Percentiles rank a stretch among this genome's conserved stretches.
Conservation (phyloP, 495 filamentous ascomycete genomes). For the Penicillium cataractarum region DNA sequence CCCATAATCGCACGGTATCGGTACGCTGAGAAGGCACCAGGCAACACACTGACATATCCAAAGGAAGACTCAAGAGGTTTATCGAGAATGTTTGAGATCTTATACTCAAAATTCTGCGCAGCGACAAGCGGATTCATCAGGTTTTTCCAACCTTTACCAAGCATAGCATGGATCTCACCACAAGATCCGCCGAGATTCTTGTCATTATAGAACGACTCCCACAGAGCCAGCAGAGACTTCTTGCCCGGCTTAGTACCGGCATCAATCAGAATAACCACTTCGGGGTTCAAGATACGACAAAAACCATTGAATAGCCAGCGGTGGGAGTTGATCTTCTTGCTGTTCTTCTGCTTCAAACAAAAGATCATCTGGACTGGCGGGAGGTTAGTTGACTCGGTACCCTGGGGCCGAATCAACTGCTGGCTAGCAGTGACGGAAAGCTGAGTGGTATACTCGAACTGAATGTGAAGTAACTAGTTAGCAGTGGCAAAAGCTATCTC, state of each 20-base stretch:
- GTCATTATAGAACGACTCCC: constrained; percentile 99
- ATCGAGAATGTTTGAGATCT: constrained; percentile 97
- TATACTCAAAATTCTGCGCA: constrained; percentile 98
- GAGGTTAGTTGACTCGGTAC: constrained; percentile 78
- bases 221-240: constrained; percentile 88
- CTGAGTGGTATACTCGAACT: constrained; percentile 99
- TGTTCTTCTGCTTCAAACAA: constrained; percentile 98
- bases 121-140: constrained; percentile 93
- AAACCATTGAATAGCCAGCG: constrained; percentile 98
- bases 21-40: constrained; percentile 98
- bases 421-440: constrained; percentile 95
- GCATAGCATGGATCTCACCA: constrained; percentile 98
- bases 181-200: constrained; percentile 96
- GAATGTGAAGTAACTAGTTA: not conserved
- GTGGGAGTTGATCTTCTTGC: constrained; percentile 99
- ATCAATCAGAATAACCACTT: constrained; percentile 94
- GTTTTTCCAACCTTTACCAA: constrained; percentile 87
- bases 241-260: constrained; percentile 93
- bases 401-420: constrained; percentile 89
- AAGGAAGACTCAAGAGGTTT: constrained; percentile 97
- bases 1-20: constrained; percentile 97
- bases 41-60: constrained; percentile 95
- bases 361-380: constrained; percentile 98
- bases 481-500: not conserved
- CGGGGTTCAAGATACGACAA: constrained; percentile 92